Evolutionary conservation across 129 eudicot genomes (phyloP).

Genomic region (Solidago caesia): DNA sequence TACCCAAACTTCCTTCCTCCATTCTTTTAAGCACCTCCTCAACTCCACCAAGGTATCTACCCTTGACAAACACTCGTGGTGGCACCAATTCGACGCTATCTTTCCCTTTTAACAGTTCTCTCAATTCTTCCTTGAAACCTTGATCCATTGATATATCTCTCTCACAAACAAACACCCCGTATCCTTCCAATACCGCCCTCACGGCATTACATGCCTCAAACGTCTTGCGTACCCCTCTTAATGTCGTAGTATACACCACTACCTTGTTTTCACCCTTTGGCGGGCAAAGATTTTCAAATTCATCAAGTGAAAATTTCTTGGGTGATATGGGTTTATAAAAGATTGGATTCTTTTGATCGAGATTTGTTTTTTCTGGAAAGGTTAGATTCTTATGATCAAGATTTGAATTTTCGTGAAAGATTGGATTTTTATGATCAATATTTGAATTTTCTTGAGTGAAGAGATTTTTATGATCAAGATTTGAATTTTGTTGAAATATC

Average conservation of each 20-base stretch:
- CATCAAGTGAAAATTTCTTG: constrained; percentile 29
- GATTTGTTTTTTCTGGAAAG: constrained; percentile 18
- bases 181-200: constrained; percentile 55
- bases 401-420: constrained; percentile 11
- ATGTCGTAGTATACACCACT: constrained; percentile 76
- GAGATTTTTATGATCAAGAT: not conserved
- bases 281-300: constrained; percentile 64
- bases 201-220: constrained; percentile 86
- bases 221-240: constrained; percentile 82
- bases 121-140: constrained; percentile 72
- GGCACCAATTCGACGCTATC: constrained; percentile 49
- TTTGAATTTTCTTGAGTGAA: constrained; percentile 15
- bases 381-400: constrained; percentile 5
- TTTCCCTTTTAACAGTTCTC: constrained; percentile 55
- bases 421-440: constrained; percentile 22
- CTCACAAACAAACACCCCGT: constrained; percentile 65
- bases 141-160: constrained; percentile 90
- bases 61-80: constrained; percentile 77
- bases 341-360: constrained; percentile 19
- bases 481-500: not conserved
- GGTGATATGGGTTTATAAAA: constrained; percentile 5
- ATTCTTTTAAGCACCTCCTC: constrained; percentile 55
- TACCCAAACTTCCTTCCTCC: constrained; percentile 62
- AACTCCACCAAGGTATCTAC: constrained; percentile 84
- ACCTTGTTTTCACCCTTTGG: constrained; percentile 73